Base-by-base conservation (phyloP, 495 filamentous ascomycete genomes). In the Podospora tetraspora region DNA sequence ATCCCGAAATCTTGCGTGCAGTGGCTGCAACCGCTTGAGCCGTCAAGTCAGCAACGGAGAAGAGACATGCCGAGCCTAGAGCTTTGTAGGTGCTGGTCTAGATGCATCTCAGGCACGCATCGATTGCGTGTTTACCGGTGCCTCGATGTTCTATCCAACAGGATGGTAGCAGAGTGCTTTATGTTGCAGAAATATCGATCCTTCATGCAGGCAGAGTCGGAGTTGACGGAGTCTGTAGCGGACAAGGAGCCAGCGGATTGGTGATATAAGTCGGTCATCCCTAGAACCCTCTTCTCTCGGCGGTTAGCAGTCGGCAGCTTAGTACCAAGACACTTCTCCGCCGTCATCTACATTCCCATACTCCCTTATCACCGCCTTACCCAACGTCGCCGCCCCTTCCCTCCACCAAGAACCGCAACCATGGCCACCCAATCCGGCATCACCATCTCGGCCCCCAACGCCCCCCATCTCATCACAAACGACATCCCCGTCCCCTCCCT, bases 401-500 rank as follows among this genome's bases (percentile, higher is more conserved):
- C 4, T 5, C 16, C 16, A 52, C 22, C 13, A 6, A n/a, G 11
- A 66, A 52, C n/a, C 19, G 52, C 52, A 56, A 69, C 60, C 21
- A 74, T 75, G 73, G 57, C 70, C 6, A 74, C 72, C 1, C 73
- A 75, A 62, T 19, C 73, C 3, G 73, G 70, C 27, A 69, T 75
- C 60, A 72, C 67, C 24, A 64, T 75, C 59, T 29, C 67, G 0
- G 73, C 61, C 16, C 68, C 67, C 27, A 66, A 69, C 29, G 65
- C 60, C 59, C 70, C 70, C 23, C 72, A 71, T 65, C 69, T 43
- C 10, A 57, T 75, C 61, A 68, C 69, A n/a, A 34, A 69, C 60
- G 66, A 58, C 67, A 67, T 75, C 24, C 58, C 67, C 30, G 67
- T 68, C 21, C 70, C 70, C 16, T 63, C 24, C 1, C 84, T 85